These are phyloP conservation scores for Suillus hirtellus DNA, from an alignment of 768 basidiomycete genomes.

Conservation along the genomic window DNA sequence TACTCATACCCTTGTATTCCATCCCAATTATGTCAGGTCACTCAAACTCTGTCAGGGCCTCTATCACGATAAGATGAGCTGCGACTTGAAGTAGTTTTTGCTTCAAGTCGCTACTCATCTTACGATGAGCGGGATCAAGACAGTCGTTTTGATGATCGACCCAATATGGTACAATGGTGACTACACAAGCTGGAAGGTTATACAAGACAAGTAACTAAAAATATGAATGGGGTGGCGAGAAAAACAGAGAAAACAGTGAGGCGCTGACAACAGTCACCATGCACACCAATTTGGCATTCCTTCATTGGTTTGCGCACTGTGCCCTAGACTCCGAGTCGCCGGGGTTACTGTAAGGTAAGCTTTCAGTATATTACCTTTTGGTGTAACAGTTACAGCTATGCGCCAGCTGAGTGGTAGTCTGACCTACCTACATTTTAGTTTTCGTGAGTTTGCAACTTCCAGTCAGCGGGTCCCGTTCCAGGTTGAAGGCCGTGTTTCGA, in stretches of 20 bases:
- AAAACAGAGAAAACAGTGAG: neutral
- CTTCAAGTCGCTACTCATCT: neutral
- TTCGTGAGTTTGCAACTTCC: neutral
- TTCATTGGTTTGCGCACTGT: neutral
- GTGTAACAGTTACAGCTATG: too few species aligned
- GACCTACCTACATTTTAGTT: neutral
- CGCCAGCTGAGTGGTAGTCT: too few species aligned
- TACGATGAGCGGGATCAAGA: neutral
- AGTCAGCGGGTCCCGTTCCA: neutral
- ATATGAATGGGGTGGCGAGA: neutral
- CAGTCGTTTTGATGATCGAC: neutral
- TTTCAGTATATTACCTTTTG: too few species aligned
- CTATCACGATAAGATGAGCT: neutral
- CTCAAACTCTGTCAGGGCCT: neutral
- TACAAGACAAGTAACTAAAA: neutral
- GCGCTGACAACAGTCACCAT: neutral
- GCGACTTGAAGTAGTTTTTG: neutral
- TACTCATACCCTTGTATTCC: neutral
- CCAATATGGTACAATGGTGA: neutral
- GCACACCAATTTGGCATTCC: neutral
- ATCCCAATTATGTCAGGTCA: neutral
- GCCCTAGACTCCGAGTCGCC: too few species aligned
- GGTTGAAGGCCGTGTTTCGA: conserved; percentile 4
- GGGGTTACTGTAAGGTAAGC: too few species aligned
- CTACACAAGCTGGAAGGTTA: neutral